Evolutionary conservation across 495 filamentous ascomycete genomes (phyloP), one percentile per base, ranked within the genome.

Genomic region (Umbilicaria muhlenbergii): DNA sequence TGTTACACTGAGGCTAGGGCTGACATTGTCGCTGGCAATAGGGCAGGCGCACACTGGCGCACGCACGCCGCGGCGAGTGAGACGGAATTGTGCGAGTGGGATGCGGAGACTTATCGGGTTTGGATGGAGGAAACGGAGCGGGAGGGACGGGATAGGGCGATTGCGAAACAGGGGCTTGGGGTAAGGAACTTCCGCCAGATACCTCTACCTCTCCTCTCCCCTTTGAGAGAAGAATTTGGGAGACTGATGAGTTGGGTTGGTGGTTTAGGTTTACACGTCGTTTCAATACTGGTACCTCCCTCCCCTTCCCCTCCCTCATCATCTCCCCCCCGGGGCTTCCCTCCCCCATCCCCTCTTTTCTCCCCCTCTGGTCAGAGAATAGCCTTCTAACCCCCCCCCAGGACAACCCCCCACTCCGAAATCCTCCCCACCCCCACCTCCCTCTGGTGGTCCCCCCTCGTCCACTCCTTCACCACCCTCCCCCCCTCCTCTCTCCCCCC

Each of bases 1-100:
- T n/a, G n/a, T n/a, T n/a, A n/a, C n/a, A n/a, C 2, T 21, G 19
- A 21, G 19, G 19, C 19, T 28, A 24, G 21, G 6, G 24, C 1
- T 28, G 5, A 10, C 3, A 6, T 7, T 4, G 24, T 6, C 5
- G 5, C 5, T 28, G 1, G 24, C 5, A n/a, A 40, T 31, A 66
- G 63, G 61, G 63, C 63, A 0, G 63, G 63, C 1, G 63, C 61
- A 3, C 60, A 65, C 21, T 65, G 63, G 63, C 52, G 58, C 21
- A 55, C 58, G 14, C 58, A 63, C 42, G 58, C 63, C 0, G 32
- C n/a, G 4, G n/a, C 7, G 1, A 10, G 51, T 43, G 54, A 62
- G 14, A 18, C 3, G 0, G 54, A 57, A 36, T 41, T 44, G 40
- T 52, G 51, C 39, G 44, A 45, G 21, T 66, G 63, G 63, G 63